Percentiles rank a stretch among this genome's conserved stretches.
phyloP scores from a whole-genome alignment of 768 basidiomycete species.

The Clitopilus passeckerianus region DNA sequence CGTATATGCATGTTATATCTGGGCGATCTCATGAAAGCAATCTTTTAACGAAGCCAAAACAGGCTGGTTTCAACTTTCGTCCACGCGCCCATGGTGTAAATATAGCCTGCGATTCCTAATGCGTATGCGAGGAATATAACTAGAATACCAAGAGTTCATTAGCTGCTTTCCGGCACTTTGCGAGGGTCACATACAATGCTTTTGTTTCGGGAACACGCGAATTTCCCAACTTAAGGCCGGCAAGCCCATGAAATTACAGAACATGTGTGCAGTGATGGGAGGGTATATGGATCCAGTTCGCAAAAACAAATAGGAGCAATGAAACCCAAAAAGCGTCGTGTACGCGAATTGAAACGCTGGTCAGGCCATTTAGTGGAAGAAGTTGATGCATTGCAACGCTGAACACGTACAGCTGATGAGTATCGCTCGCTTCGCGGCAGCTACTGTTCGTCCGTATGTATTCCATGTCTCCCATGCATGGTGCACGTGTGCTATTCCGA shows the following conservation, averaged over 20 bases:
- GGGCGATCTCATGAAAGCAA: background rate
- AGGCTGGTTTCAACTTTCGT: conserved; percentile 31
- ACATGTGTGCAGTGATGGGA: conserved; percentile 75
- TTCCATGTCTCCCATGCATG: conserved; percentile 88
- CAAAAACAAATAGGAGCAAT: conserved; percentile 80
- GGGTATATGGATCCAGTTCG: conserved; percentile 81
- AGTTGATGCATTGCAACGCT: background rate
- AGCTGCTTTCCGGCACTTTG: conserved; percentile 5
- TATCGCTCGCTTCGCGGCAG: conserved; percentile 62
- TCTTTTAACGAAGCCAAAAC: conserved; percentile 31
- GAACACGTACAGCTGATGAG: conserved; percentile 46
- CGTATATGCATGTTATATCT: background rate
- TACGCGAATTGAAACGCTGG: conserved; percentile 85
- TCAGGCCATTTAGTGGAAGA: background rate
- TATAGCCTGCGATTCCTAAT: conserved; percentile 55
- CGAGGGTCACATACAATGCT: conserved; percentile 38
- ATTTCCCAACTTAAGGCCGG: conserved; percentile 65
- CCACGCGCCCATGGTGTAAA: conserved; percentile 48
- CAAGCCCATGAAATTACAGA: conserved; percentile 94
- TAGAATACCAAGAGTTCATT: conserved; percentile 16
- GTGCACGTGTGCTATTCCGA: conserved; percentile 76
- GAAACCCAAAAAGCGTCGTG: conserved; percentile 91
- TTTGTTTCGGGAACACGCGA: conserved; percentile 41
- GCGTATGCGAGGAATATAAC: conserved; percentile 54
- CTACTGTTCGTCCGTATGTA: conserved; percentile 58